Evolutionary conservation across 148 eudicot genomes (phyloP), one percentile per base, ranked within the genome.

Genomic region (Mesembryanthemum crystallinum): DNA sequence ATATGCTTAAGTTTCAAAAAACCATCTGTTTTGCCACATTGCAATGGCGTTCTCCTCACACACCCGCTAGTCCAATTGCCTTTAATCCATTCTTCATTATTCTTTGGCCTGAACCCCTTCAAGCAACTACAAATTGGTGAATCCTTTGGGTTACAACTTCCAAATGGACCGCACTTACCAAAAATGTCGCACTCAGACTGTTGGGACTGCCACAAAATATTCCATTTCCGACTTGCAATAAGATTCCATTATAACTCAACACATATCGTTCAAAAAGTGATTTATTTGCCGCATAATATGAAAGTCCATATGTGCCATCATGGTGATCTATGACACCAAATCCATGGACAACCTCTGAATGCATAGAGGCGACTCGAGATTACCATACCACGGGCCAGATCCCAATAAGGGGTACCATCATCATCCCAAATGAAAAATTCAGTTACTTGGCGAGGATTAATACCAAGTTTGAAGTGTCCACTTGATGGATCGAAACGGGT

Each of bases 41-140:
- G 79, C 74, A 87, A 74, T 4, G n/a, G 39, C 2, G 58, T 74
- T 64, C 35, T 84, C 37, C 90, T 83, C 15, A 43, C 73, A 76
- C 92, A 90, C 60, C 95, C 95, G 67, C 80, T 62, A 28, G 82
- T 82, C 82, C 85, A 89, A 79, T 85, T 85, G 2, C 83, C 83
- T 18, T 61, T 57, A 5, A 49, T 75, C 93, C 93, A 91, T 59
- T 87, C 86, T 17, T 68, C 70, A 0, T 0, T 9, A 27, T 69
- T 37, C 49, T 63, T 79, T 49, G 93, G 96, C 69, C 33, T 54
- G 71, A 84, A 79, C 1, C 59, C 92, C 61, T 51, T 30, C 11
- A 89, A 60, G 66, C 90, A 87, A 18, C n/a, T 30, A 61, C 92
- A 89, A 3, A 79, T 73, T 0, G 81, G 82, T 21, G 73, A 51